Percentiles rank a stretch among this genome's conserved stretches.
phyloP scores from a whole-genome alignment of 805 yeast genomes.

The Metschnikowia rubicola region DNA sequence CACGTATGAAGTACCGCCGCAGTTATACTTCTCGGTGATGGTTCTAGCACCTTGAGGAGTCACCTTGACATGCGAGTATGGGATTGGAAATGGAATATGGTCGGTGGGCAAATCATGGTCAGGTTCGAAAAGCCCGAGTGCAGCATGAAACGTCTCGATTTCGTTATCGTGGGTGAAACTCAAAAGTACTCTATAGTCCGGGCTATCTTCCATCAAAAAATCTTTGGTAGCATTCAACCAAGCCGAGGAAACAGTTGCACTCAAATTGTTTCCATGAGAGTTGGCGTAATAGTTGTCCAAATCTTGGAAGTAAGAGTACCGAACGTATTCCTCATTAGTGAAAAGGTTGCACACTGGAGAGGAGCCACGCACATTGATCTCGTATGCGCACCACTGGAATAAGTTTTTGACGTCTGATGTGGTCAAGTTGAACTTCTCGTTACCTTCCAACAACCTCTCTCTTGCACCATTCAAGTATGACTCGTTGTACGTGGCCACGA shows the following conservation, averaged over 20 bases:
- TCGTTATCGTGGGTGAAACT: slow-evolving; percentile 77
- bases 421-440: slow-evolving; percentile 53
- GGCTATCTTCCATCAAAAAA: slow-evolving; percentile 40
- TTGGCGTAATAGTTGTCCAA: slow-evolving; percentile 55
- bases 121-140: slow-evolving; percentile 55
- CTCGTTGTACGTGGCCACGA: slow-evolving; percentile 28
- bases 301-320: slow-evolving; percentile 59
- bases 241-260: slow-evolving; percentile 59
- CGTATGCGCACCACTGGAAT: slow-evolving; percentile 70
- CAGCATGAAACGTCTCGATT: slow-evolving; percentile 56
- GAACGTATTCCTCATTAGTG: slow-evolving; percentile 64
- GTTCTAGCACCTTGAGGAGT: slow-evolving; percentile 42
- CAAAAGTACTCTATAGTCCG: slow-evolving; percentile 54
- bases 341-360: slow-evolving; percentile 67
- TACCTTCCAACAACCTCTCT: slow-evolving; percentile 49
- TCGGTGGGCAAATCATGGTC: slow-evolving; percentile 42
- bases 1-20: slow-evolving; percentile 30
- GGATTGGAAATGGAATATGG: slow-evolving; percentile 44
- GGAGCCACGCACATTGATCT: slow-evolving; percentile 63
- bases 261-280: slow-evolving; percentile 62
- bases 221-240: slow-evolving; percentile 47
- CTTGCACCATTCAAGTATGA: slow-evolving; percentile 52
- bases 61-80: slow-evolving; percentile 40
- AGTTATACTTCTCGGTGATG: slow-evolving; percentile 34
- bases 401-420: slow-evolving; percentile 49